Percentiles rank a stretch among this genome's conserved stretches.
Evolutionary conservation across 78 protist species (phyloP).

Genomic region (Dictyostelium capitatum): DNA sequence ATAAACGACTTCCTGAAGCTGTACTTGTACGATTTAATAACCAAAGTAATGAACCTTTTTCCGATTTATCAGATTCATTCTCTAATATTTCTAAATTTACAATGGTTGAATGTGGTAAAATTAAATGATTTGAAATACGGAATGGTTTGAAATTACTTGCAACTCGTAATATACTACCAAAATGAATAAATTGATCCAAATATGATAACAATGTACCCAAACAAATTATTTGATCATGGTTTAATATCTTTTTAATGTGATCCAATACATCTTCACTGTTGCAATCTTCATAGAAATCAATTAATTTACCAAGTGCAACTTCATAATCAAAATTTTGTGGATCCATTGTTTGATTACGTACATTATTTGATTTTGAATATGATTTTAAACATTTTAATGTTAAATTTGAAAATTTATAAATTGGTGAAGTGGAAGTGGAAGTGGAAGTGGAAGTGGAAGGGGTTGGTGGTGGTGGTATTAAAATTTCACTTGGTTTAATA

Average conservation of each 20-base stretch:
- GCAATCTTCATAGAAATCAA: slow-evolving; percentile 1
- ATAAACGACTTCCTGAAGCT: slow-evolving; percentile 56
- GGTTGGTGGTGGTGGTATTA: slow-evolving; percentile 35
- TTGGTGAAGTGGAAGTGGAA: neutral
- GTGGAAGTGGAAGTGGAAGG: neutral
- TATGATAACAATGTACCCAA: slow-evolving; percentile 7
- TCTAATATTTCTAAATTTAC: slow-evolving; percentile 57
- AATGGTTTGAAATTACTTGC: slow-evolving; percentile 52
- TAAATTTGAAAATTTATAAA: neutral
- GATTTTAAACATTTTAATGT: slow-evolving; percentile 18
- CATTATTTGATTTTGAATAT: slow-evolving; percentile 44
- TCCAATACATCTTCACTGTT: neutral
- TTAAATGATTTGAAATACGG: slow-evolving; percentile 16
- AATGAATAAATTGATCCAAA: slow-evolving; percentile 57
- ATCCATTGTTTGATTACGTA: slow-evolving; percentile 48
- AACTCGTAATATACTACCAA: slow-evolving; percentile 14
- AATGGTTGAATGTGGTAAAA: slow-evolving; percentile 70
- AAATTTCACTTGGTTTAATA: slow-evolving; percentile 66
- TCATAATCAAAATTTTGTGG: slow-evolving; percentile 35
- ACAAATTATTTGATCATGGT: slow-evolving; percentile 1
- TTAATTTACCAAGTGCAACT: neutral
- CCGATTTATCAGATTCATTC: slow-evolving; percentile 50
- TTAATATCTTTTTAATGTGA: neutral
- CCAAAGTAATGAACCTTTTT: slow-evolving; percentile 82
- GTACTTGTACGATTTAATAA: slow-evolving; percentile 77